Base-by-base conservation (phyloP, 495 filamentous ascomycete genomes). In the Penicillium malachiteum region DNA sequence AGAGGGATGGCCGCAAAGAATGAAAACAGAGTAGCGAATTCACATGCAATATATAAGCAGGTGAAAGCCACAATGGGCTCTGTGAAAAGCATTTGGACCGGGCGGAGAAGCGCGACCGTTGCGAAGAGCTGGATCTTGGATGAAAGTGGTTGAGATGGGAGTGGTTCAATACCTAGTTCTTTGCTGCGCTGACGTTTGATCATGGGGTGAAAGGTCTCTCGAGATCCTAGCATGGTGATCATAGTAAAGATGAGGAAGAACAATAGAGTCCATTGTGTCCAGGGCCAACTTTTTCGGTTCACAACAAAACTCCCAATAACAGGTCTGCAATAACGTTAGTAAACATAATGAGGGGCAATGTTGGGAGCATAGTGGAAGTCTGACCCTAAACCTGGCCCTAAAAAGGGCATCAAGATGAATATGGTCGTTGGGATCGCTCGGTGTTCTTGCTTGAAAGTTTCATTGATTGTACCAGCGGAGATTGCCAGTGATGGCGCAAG, bases 1-100 rank as follows among this genome's bases (percentile, higher is more conserved):
- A 78, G 73, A 0, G 84, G 86, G 21, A 87, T 77, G 0, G 83
- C 84, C 11, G 82, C 82, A 56, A 90, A 87, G 72, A 88, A 89
- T 18, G 71, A 72, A 58, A 84, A 89, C 3, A 90, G 76, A 1
- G 85, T 79, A 7, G 77, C 78, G 54, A 88, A 89, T 52, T 81
- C 80, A 63, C 85, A 87, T 5, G 79, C 73, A 2, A 78, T 73
- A 63, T 90, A 90, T 10, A 89, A 64, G 26, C 74, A 83, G 34
- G 85, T 72, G 26, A 83, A 78, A 21, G 72, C 63, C 38, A 89
- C 86, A 52, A 89, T 87, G 5, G 87, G 85, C 60, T 89, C 87
- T 0, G 73, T 80, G 12, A 84, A 34, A 34, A 89, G 71, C 87
- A 90, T 89, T 42, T 78, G 66, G 0, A 87, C 33, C 0, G 87